A percentile compares a stretch with the other conserved stretches of the same genome.
phyloP scores from a whole-genome alignment of 2,329 filamentous ascomycete genomes.

The Lizonia empirigonia region DNA sequence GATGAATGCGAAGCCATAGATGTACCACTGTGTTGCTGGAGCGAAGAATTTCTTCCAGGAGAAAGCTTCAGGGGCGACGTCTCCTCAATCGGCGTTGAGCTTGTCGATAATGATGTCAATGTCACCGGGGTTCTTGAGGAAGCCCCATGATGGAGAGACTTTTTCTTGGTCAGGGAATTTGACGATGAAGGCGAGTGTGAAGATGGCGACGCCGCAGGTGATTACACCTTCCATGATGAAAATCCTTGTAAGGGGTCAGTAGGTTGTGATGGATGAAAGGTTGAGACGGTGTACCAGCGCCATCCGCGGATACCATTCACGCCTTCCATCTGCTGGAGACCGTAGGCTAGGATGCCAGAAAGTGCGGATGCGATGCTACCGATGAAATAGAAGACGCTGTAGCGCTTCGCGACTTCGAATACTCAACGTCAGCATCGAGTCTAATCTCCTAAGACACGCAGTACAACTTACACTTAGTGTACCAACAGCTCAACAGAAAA shows the following conservation, averaged over 20 bases:
- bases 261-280: neutral
- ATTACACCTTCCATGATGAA: constrained; percentile 36
- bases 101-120: constrained; percentile 28
- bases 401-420: constrained; percentile 32
- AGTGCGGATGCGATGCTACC: constrained; percentile 32
- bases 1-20: constrained; percentile 30
- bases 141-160: constrained; percentile 26
- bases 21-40: constrained; percentile 33
- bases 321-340: constrained; percentile 32
- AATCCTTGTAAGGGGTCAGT: constrained; percentile 22
- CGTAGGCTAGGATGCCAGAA: constrained; percentile 31
- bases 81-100: constrained; percentile 30
- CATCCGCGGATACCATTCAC: constrained; percentile 28
- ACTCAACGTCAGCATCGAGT: neutral
- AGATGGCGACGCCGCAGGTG: constrained; percentile 27
- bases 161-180: constrained; percentile 34
- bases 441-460: neutral
- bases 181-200: constrained; percentile 28
- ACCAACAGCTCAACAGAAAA: constrained; percentile 31
- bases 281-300: constrained; percentile 21
- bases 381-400: constrained; percentile 34
- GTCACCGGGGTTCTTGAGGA: constrained; percentile 26
- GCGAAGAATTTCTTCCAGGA: constrained; percentile 30
- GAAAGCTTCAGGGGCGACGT: constrained; percentile 25
- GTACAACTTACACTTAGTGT: constrained; percentile 29